Evolutionary conservation across 2,329 filamentous ascomycete genomes (phyloP).

Genomic region (Cytospora schulzeri): DNA sequence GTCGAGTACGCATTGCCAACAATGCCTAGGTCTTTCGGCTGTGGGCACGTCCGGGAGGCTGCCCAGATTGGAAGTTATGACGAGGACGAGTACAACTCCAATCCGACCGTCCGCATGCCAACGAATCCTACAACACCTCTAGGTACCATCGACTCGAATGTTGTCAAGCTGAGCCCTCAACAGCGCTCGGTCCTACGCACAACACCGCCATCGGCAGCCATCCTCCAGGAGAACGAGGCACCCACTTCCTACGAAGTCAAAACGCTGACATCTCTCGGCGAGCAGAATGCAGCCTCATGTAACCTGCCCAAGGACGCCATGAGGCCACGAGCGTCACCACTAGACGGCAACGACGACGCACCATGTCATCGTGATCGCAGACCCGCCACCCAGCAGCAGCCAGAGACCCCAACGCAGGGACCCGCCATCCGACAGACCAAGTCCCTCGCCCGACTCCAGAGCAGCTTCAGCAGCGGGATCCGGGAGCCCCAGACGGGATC

Average conservation of each 20-base stretch:
- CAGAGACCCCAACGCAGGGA: constrained; percentile 15
- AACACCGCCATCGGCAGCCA: constrained; percentile 26
- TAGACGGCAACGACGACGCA: not conserved
- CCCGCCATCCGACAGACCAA: constrained; percentile 5
- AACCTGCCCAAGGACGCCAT: not conserved
- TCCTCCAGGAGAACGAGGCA: constrained; percentile 25
- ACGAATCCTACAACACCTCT: constrained; percentile 30
- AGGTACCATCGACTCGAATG: constrained; percentile 31
- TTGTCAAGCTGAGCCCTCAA: constrained; percentile 29
- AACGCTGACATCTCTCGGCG: not conserved
- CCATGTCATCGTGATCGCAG: not conserved
- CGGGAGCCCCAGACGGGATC: constrained; percentile 20
- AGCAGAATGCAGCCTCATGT: not conserved
- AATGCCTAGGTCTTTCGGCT: constrained; percentile 31
- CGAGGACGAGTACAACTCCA: constrained; percentile 26
- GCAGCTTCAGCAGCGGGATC: constrained; percentile 4
- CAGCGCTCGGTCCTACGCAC: constrained; percentile 28
- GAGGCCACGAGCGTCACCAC: constrained; percentile 1
- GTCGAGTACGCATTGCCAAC: constrained; percentile 32
- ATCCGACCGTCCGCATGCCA: constrained; percentile 27
- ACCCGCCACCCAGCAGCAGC: not conserved
- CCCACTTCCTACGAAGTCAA: not conserved
- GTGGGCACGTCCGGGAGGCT: constrained; percentile 41
- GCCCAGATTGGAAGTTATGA: constrained; percentile 42
- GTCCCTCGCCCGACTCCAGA: constrained; percentile 16